Evolutionary conservation across 805 yeast species (phyloP).

Genomic region (Sugiyamaella boreocaroliniensis): DNA sequence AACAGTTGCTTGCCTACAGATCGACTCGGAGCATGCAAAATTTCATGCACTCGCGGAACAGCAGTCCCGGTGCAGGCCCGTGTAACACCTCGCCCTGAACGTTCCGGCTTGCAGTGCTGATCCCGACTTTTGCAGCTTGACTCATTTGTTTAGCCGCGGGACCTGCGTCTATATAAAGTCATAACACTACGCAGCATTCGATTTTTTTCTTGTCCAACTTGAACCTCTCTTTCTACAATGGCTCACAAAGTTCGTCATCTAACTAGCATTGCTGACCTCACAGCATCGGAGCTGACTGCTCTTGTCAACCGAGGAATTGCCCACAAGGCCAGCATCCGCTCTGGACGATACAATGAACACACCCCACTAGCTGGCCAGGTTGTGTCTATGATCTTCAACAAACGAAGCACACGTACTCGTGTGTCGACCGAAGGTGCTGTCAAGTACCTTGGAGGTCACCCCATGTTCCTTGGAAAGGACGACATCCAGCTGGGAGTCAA

Average conservation of each 20-base stretch:
- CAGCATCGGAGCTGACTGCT: constrained; percentile 60
- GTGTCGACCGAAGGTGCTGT: constrained; percentile 93
- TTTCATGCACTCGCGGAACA: too few relatives aligned
- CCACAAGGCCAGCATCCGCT: constrained; percentile 57
- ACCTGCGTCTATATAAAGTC: not conserved
- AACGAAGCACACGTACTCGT: constrained; percentile 93
- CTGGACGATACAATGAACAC: constrained; percentile 37
- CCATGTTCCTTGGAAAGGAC: constrained; percentile 93
- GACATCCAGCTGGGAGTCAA: constrained; percentile 96
- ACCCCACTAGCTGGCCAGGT: constrained; percentile 68
- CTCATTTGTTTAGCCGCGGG: not conserved
- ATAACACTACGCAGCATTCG: not conserved
- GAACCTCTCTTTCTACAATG: not conserved
- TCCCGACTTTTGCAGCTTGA: not conserved
- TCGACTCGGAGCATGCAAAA: too few relatives aligned
- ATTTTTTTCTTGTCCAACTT: not conserved
- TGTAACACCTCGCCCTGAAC: too few relatives aligned
- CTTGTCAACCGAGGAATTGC: constrained; percentile 67
- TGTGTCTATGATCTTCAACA: constrained; percentile 76
- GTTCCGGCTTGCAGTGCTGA: not conserved
- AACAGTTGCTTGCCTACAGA: too few relatives aligned
- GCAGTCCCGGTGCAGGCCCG: too few relatives aligned
- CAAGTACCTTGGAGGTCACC: constrained; percentile 86
- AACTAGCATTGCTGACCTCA: constrained; percentile 71
- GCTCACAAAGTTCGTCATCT: constrained; percentile 52